phyloP scores from a whole-genome alignment of 352 stramenopile genomes.

The Albugo candida region DNA sequence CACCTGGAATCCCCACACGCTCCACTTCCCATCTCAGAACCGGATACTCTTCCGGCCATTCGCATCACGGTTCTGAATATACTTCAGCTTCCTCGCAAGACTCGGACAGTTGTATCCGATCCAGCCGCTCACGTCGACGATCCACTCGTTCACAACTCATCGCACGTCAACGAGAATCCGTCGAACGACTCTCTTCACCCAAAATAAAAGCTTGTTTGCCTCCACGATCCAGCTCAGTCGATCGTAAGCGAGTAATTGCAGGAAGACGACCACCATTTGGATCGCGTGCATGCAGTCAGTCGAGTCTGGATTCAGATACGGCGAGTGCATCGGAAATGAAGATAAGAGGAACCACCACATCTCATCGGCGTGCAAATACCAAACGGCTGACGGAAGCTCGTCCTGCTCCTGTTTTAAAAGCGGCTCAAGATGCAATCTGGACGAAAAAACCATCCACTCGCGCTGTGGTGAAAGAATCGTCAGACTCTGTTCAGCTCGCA shows the following conservation, averaged over 20 bases:
- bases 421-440: neutral
- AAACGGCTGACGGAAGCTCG: neutral
- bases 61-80: constrained; percentile 22
- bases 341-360: neutral
- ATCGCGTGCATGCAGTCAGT: neutral
- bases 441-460: neutral
- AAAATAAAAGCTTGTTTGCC: constrained; percentile 9
- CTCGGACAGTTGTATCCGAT: constrained; percentile 26
- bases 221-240: neutral
- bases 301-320: neutral
- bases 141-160: constrained; percentile 10
- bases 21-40: neutral
- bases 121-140: constrained; percentile 16
- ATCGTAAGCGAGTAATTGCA: too few species aligned
- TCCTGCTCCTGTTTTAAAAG: neutral
- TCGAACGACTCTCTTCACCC: constrained; percentile 33
- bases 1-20: neutral
- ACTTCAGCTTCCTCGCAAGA: constrained; percentile 33
- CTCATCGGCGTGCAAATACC: neutral
- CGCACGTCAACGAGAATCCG: constrained; percentile 30
- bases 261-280: neutral
- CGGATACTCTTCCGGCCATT: constrained; percentile 49
- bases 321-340: neutral
- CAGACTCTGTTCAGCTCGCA: constrained; percentile 14
- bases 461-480: neutral